Evolutionary conservation across 2,329 filamentous ascomycete genomes (phyloP), one percentile per base, ranked within the genome.

Genomic region (Ilyonectria robusta): DNA sequence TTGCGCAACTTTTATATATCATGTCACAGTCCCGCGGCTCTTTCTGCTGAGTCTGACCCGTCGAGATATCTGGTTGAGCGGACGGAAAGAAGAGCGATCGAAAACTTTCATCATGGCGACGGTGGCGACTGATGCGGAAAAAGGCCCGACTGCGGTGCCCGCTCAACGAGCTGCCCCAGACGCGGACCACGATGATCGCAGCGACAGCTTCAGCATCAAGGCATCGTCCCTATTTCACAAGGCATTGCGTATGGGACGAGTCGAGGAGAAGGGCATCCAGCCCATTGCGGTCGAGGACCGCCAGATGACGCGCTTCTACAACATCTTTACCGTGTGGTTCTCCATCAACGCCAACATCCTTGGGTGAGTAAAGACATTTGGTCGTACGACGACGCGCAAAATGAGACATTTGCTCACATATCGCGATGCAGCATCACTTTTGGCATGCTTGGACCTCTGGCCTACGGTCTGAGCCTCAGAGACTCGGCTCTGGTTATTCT

Each of bases 401-500:
- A 4, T 37, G 48, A 50, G 17, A 55, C 42, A 33, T 53, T 55
- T 48, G 21, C 66, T 75, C 8, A 75, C 15, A 21, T 1, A 21
- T 35, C 4, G 8, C 46, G 23, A 40, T 48, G 23, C 31, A 87
- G 88, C 2, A 87, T 92, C 65, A 88, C 88, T 0, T 91, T 90
- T 72, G 90, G 90, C 65, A 88, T 91, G 84, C 82, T 90, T 1
- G 89, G 88, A 1, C 88, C 88, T 4, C 77, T 85, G 46, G 75
- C 81, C 13, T 89, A 86, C 62, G 86, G 86, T 2, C 81, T 91
- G 17, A 83, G 83, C 56, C 80, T 92, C 19, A 82, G 88, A 50
- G 86, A 90, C 68, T 84, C 85, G 17, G 78, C 87, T 1, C 81
- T 92, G 13, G 81, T 91, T 35, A 91, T 92, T 53, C 76, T 92